These are phyloP conservation scores for Colletotrichum limetticola DNA, from an alignment of 2,329 filamentous ascomycete genomes.

Conservation along the genomic window DNA sequence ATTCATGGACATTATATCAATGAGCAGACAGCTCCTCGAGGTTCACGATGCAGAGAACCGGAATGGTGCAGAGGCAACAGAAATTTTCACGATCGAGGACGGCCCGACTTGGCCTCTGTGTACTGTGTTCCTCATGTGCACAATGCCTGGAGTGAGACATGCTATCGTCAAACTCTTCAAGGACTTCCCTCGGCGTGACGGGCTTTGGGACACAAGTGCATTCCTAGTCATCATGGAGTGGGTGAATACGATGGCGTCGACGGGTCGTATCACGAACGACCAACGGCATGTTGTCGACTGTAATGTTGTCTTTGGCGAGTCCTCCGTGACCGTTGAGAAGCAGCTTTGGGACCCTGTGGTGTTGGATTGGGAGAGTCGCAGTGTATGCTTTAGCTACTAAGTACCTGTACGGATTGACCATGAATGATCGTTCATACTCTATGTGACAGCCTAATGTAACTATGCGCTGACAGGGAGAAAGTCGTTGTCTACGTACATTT, in stretches of 20 bases:
- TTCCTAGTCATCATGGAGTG: conserved; percentile 41
- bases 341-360: not conserved
- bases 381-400: not conserved
- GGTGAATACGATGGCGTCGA: not conserved
- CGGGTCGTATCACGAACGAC: not conserved
- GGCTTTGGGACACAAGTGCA: conserved; percentile 54
- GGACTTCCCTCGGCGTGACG: conserved; percentile 54
- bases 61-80: not conserved
- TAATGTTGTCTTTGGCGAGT: not conserved
- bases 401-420: no score
- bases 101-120: conserved; percentile 50
- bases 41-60: not conserved
- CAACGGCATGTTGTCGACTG: not conserved
- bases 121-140: conserved; percentile 51
- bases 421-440: no score
- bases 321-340: not conserved
- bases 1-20: not conserved
- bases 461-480: no score
- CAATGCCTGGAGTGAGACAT: conserved; percentile 47
- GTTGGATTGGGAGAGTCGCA: not conserved
- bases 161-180: conserved; percentile 53
- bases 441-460: no score
- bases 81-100: conserved; percentile 14
- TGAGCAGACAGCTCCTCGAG: conserved; percentile 10
- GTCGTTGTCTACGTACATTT: no score